Conservation (phyloP, 306 rosid species). For the Begonia peltatifolia region DNA sequence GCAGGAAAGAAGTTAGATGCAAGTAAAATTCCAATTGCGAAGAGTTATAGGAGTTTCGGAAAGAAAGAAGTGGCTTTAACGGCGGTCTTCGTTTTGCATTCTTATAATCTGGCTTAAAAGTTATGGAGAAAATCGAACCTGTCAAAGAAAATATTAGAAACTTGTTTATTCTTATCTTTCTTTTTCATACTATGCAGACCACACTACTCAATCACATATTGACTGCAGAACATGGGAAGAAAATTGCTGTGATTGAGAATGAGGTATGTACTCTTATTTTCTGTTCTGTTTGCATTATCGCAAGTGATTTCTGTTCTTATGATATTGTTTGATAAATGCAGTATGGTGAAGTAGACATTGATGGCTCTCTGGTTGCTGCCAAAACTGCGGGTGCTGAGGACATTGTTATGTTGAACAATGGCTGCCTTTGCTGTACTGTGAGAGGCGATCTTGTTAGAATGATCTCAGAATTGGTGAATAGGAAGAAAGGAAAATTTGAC, state of each 20-base stretch:
- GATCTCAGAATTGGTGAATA: slow-evolving; percentile 63
- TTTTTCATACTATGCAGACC: slow-evolving; percentile 32
- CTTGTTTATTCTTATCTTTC: too few species aligned
- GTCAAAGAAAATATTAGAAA: too few species aligned
- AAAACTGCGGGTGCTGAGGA: slow-evolving; percentile 87
- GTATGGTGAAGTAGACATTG: slow-evolving; percentile 92
- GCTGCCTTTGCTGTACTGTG: slow-evolving; percentile 97
- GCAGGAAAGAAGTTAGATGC: too few species aligned
- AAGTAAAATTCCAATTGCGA: too few species aligned
- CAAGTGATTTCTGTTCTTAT: not conserved
- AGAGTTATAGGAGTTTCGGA: too few species aligned
- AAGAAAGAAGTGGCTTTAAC: too few species aligned
- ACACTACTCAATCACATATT: slow-evolving; percentile 84
- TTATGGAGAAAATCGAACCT: too few species aligned
- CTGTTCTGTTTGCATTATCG: not conserved
- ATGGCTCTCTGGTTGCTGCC: slow-evolving; percentile 83
- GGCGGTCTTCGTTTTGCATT: too few species aligned
- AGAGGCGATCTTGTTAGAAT: slow-evolving; percentile 94
- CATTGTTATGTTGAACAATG: slow-evolving; percentile 83
- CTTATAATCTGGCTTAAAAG: too few species aligned
- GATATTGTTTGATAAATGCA: slow-evolving; percentile 12
- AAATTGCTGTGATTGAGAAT: slow-evolving; percentile 87
- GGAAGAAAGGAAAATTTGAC: slow-evolving; percentile 78
- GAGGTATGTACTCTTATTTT: slow-evolving; percentile 29
- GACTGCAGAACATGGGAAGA: slow-evolving; percentile 86